Evolutionary conservation across 164 flowering plant species (phyloP).

Genomic region (Akebia trifoliata): DNA sequence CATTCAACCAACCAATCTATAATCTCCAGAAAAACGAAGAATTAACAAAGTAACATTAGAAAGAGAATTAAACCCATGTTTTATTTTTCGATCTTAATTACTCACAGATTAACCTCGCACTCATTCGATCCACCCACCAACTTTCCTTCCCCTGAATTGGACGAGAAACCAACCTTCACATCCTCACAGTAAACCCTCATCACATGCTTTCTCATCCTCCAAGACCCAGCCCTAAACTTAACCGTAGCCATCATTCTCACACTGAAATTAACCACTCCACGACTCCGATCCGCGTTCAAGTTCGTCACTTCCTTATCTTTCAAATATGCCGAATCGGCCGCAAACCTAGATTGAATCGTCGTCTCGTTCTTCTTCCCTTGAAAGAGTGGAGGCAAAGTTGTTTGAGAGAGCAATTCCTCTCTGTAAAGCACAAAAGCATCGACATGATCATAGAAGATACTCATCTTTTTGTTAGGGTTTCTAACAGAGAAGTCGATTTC

Average conservation of each 20-base stretch:
- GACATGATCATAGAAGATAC: slow-evolving; percentile 28
- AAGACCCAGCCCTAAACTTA: slow-evolving; percentile 34
- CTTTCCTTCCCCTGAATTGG: slow-evolving; percentile 24
- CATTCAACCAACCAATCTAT: too few species aligned
- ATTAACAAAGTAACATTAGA: too few species aligned
- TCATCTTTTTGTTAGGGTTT: slow-evolving; percentile 68
- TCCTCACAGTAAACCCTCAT: slow-evolving; percentile 39
- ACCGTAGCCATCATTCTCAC: slow-evolving; percentile 31
- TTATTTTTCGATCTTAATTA: too few species aligned
- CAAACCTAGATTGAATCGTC: slow-evolving; percentile 24
- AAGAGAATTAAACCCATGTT: too few species aligned
- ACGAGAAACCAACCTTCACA: slow-evolving; percentile 26
- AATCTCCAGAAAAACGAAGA: too few species aligned
- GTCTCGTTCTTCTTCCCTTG: slow-evolving; percentile 38
- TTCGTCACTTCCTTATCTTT: slow-evolving; percentile 7
- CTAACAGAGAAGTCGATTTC: slow-evolving; percentile 21
- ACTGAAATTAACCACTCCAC: slow-evolving; percentile 39
- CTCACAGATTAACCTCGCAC: too few species aligned
- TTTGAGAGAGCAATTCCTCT: slow-evolving; percentile 17
- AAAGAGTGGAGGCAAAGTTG: slow-evolving; percentile 41
- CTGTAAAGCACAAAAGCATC: slow-evolving; percentile 17
- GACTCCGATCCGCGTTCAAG: slow-evolving; percentile 28
- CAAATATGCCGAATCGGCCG: slow-evolving; percentile 32
- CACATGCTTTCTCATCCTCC: slow-evolving; percentile 36
- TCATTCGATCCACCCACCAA: too few species aligned